A percentile compares a stretch with the other conserved stretches of the same genome.
phyloP scores from a whole-genome alignment of 164 flowering plant genomes.

The Stephania yunnanensis region DNA sequence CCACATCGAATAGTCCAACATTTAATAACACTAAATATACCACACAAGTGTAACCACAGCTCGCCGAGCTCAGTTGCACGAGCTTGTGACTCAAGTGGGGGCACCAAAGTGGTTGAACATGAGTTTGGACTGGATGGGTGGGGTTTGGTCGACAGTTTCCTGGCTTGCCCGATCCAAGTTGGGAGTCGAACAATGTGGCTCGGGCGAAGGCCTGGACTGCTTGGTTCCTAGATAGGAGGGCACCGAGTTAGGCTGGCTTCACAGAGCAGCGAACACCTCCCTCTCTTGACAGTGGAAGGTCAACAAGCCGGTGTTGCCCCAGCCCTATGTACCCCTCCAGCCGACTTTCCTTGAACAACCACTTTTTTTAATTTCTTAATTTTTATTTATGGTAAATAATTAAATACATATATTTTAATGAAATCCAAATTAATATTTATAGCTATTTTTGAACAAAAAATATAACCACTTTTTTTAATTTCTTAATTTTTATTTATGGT shows the following conservation, averaged over 20 bases:
- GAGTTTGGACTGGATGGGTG: background rate
- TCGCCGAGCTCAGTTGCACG: background rate
- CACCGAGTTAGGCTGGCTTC: slow-evolving; percentile 10
- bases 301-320: background rate
- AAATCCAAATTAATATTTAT: too few species aligned
- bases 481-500: too few species aligned
- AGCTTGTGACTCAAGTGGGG: background rate
- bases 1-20: too few species aligned
- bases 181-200: background rate
- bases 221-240: background rate
- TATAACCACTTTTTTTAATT: too few species aligned
- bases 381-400: too few species aligned
- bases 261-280: slow-evolving; percentile 14
- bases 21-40: too few species aligned
- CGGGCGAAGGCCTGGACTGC: background rate
- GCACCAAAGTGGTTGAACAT: background rate
- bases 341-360: too few species aligned
- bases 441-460: too few species aligned
- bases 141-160: background rate
- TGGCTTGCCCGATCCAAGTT: background rate
- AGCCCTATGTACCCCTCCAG: background rate
- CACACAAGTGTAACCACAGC: background rate
- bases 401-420: too few species aligned
- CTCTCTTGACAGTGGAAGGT: slow-evolving; percentile 14
- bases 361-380: too few species aligned